Conservation (phyloP, 257 asterid genomes). For the Solanum appendiculatum region DNA sequence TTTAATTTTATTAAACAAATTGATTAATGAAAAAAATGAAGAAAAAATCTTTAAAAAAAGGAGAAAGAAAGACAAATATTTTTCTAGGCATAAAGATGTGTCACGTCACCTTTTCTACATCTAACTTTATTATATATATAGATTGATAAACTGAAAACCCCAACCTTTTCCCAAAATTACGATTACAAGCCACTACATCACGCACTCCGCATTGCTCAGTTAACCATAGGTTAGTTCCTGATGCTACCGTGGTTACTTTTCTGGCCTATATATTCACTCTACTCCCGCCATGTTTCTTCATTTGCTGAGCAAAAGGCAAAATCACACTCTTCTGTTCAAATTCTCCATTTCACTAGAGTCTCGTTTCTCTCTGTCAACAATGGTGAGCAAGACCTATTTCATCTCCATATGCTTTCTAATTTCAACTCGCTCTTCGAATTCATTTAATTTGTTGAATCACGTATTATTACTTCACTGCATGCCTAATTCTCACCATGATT, state of each 20-base stretch:
- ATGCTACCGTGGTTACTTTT: not conserved
- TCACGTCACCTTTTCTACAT: too few species aligned
- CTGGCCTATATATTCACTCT: not conserved
- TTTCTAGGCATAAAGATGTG: too few species aligned
- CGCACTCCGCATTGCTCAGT: not conserved
- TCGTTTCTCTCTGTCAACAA: not conserved
- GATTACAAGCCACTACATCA: not conserved
- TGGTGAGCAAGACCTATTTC: not conserved
- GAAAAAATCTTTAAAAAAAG: too few species aligned
- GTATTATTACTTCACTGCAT: not conserved
- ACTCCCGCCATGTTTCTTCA: not conserved
- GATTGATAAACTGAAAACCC: not conserved
- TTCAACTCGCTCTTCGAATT: not conserved
- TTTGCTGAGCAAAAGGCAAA: not conserved
- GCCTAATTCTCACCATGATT: not conserved
- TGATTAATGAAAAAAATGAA: too few species aligned
- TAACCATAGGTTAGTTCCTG: not conserved
- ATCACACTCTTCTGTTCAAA: not conserved
- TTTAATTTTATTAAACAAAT: too few species aligned
- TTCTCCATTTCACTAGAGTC: not conserved
- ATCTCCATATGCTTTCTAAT: not conserved
- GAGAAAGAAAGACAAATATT: too few species aligned
- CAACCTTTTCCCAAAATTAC: not conserved
- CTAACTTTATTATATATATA: too few species aligned
- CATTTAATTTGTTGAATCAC: too few species aligned